Evolutionary conservation across 176 grass and related monocot species (phyloP).

Genomic region (Puccinellia tenuiflora): DNA sequence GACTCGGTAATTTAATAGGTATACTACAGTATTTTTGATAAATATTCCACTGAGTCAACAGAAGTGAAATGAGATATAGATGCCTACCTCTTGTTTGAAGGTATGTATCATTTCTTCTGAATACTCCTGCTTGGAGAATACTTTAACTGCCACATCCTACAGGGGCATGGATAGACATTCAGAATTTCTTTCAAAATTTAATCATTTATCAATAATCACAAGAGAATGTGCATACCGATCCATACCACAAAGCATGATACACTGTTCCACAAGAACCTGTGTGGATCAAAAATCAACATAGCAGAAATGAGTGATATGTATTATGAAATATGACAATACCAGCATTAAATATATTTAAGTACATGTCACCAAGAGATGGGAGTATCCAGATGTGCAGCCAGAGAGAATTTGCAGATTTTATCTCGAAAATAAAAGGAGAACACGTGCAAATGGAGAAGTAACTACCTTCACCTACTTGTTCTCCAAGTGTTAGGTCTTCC

Average conservation of each 20-base stretch:
- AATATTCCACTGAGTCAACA: neutral
- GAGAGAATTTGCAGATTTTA: neutral
- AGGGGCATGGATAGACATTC: neutral
- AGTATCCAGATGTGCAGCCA: neutral
- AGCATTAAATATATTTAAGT: neutral
- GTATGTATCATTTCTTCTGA: slow-evolving; percentile 75
- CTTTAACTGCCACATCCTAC: slow-evolving; percentile 97
- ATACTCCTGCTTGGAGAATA: slow-evolving; percentile 89
- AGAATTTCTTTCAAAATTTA: neutral
- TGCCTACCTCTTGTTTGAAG: slow-evolving; percentile 93
- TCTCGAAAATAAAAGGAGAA: neutral
- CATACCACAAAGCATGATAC: slow-evolving; percentile 93
- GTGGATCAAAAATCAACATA: slow-evolving; percentile 20
- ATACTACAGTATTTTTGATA: neutral
- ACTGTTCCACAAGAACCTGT: slow-evolving; percentile 94
- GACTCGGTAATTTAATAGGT: neutral
- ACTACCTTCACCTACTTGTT: slow-evolving; percentile 92
- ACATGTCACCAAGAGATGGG: neutral
- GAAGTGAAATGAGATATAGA: neutral
- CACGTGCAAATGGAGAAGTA: neutral
- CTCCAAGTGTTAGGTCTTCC: slow-evolving; percentile 85
- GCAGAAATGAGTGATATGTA: neutral
- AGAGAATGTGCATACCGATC: slow-evolving; percentile 70
- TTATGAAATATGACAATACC: slow-evolving; percentile 1
- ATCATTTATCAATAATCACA: slow-evolving; percentile 15